A percentile compares a stretch with the other conserved stretches of the same genome.
These are phyloP conservation scores for Rhinocladiella mackenziei DNA, from an alignment of 2,329 filamentous ascomycete genomes.

Conservation along the genomic window DNA sequence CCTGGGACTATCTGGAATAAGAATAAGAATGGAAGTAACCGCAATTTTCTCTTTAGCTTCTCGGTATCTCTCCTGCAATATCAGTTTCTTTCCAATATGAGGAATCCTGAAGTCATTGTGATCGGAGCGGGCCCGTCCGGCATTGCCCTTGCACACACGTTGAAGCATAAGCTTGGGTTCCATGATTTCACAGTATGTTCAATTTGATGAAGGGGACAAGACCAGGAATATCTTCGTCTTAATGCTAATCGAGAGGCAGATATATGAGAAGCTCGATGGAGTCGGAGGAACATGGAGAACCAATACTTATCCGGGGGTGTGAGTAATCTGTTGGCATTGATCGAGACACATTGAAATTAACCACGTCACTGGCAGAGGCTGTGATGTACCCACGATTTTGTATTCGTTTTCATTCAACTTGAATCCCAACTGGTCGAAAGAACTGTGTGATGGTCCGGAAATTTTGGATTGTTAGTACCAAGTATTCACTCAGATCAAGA, in stretches of 20 bases:
- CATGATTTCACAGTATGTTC: slow-evolving; percentile 6
- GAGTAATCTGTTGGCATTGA: too few relatives aligned
- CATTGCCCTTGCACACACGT: slow-evolving; percentile 5
- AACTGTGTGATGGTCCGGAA: slow-evolving; percentile 48
- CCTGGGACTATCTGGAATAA: too few relatives aligned
- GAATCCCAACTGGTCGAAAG: slow-evolving; percentile 49
- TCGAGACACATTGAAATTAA: too few relatives aligned
- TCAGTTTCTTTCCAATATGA: not conserved
- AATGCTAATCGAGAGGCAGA: too few relatives aligned
- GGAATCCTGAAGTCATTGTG: slow-evolving; percentile 1
- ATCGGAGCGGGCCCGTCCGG: slow-evolving; percentile 11
- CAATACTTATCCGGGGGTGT: slow-evolving; percentile 9
- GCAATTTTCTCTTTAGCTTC: too few relatives aligned
- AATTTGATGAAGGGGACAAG: too few relatives aligned
- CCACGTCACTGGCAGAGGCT: slow-evolving; percentile 10
- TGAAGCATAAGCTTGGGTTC: slow-evolving; percentile 8
- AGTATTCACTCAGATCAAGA: not conserved
- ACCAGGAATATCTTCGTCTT: too few relatives aligned
- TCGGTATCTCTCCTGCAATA: too few relatives aligned
- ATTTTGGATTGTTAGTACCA: slow-evolving; percentile 40
- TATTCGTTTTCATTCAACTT: slow-evolving; percentile 56
- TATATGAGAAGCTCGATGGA: slow-evolving; percentile 8
- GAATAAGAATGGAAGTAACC: too few relatives aligned
- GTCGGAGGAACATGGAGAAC: slow-evolving; percentile 7
- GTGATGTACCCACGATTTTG: slow-evolving; percentile 44